Percentiles rank a stretch among this genome's conserved stretches.
phyloP scores from a whole-genome alignment of 192 early-diverging fungal genomes.

The Lobulomyces angularis region DNA sequence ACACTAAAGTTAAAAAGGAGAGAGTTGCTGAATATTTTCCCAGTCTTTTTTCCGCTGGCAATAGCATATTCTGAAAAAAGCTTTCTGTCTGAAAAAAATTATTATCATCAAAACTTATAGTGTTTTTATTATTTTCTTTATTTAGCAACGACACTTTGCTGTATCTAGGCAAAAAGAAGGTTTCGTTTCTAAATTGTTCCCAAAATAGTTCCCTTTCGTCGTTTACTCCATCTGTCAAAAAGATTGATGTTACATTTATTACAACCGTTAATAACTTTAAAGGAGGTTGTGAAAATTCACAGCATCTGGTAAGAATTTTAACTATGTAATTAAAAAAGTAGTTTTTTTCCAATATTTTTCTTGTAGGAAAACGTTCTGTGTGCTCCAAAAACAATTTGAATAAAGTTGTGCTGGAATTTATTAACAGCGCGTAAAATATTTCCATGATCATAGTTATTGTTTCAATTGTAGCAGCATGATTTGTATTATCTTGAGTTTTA shows the following conservation, averaged over 20 bases:
- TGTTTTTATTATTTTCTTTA: too few relatives aligned
- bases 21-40: slow-evolving; percentile 21
- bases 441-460: slow-evolving; percentile 11
- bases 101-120: not conserved
- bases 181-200: too few relatives aligned
- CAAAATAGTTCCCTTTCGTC: too few relatives aligned
- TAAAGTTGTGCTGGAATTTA: too few relatives aligned
- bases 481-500: not conserved
- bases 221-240: too few relatives aligned
- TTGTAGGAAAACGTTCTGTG: slow-evolving; percentile 6
- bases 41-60: slow-evolving; percentile 7
- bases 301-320: slow-evolving; percentile 17
- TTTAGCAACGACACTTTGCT: too few relatives aligned
- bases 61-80: slow-evolving; percentile 28
- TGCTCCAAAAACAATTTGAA: slow-evolving; percentile 20
- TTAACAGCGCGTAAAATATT: too few relatives aligned
- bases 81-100: slow-evolving; percentile 2
- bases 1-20: slow-evolving; percentile 29
- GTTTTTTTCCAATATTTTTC: slow-evolving; percentile 6
- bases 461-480: not conserved
- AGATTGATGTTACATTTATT: slow-evolving; percentile 18
- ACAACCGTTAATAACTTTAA: slow-evolving; percentile 23
- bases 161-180: too few relatives aligned
- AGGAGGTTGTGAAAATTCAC: slow-evolving; percentile 9
- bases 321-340: slow-evolving; percentile 21